Conservation (phyloP, 2,329 filamentous ascomycete genomes). For the Coniosporium tulheliwenetii region DNA sequence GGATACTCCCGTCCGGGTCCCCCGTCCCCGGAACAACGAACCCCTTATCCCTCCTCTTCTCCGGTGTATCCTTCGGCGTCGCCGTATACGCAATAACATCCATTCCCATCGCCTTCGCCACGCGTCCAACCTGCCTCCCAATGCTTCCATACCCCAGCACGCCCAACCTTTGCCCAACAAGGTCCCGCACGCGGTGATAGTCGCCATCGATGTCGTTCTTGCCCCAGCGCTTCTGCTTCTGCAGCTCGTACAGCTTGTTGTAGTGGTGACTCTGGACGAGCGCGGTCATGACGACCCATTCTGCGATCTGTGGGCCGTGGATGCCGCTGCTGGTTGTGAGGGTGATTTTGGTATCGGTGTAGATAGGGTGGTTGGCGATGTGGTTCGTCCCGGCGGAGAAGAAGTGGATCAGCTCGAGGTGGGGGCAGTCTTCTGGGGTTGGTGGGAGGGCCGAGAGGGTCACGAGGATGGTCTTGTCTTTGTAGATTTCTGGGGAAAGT, state of each 20-base stretch:
- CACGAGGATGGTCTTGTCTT: conserved; percentile 28
- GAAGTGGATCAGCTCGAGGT: conserved; percentile 37
- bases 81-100: conserved; percentile 62
- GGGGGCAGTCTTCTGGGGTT: conserved; percentile 17
- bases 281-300: conserved; percentile 2
- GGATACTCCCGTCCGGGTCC: conserved; percentile 39
- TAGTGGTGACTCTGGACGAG: conserved; percentile 38
- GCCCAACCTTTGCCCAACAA: conserved; percentile 41
- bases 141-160: conserved; percentile 49
- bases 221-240: conserved; percentile 26
- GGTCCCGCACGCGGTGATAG: conserved; percentile 28
- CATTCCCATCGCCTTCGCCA: conserved; percentile 53
- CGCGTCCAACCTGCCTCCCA: conserved; percentile 41
- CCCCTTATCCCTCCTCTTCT: conserved; percentile 45
- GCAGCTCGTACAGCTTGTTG: conserved; percentile 21
- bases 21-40: conserved; percentile 56
- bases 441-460: conserved; percentile 32
- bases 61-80: conserved; percentile 48
- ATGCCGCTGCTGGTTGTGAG: conserved; percentile 14
- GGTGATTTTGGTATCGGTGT: conserved; percentile 34
- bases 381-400: conserved; percentile 43
- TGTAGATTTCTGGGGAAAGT: conserved; percentile 19
- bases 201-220: conserved; percentile 5
- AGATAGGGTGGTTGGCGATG: conserved; percentile 34
- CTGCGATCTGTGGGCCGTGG: conserved; percentile 1